These are phyloP conservation scores for Micractinium sp. DNA, from an alignment of 139 green algal genomes.

Conservation along the genomic window DNA sequence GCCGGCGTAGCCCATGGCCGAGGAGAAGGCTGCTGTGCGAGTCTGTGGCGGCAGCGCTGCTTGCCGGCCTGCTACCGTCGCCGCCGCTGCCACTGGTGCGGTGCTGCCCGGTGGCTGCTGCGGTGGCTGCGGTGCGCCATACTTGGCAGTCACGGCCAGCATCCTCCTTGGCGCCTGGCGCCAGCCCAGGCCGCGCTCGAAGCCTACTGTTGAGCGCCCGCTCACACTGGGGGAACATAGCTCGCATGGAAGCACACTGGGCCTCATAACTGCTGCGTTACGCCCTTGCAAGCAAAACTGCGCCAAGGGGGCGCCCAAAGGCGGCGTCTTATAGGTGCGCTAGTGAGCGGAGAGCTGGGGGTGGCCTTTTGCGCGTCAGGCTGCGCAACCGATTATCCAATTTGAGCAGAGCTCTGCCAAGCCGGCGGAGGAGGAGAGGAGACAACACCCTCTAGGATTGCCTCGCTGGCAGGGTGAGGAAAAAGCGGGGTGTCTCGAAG, in stretches of 20 bases:
- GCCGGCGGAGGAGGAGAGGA: too few species aligned
- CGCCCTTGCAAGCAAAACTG: too few species aligned
- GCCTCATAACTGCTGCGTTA: not conserved
- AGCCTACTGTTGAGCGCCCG: not conserved
- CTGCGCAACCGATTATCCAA: too few species aligned
- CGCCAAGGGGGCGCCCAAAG: too few species aligned
- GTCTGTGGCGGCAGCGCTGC: not conserved
- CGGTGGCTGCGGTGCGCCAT: not conserved
- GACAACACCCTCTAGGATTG: too few species aligned
- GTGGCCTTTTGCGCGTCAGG: too few species aligned
- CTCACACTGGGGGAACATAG: not conserved
- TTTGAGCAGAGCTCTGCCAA: too few species aligned
- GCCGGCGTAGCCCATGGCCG: not conserved
- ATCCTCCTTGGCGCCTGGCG: not conserved
- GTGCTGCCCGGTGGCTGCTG: not conserved
- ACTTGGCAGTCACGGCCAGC: not conserved
- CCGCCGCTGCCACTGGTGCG: not conserved
- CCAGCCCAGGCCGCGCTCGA: not conserved
- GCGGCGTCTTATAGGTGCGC: too few species aligned
- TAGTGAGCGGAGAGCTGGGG: too few species aligned
- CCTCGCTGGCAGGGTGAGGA: too few species aligned
- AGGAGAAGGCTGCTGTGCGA: not conserved
- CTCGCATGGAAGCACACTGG: slow-evolving; percentile 1
- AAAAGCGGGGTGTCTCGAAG: too few species aligned
- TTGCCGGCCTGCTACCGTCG: not conserved